A percentile compares a stretch with the other conserved stretches of the same genome.
These are phyloP conservation scores for Boeremia lycopersici DNA, from an alignment of 2,329 filamentous ascomycete species.

Conservation along the genomic window DNA sequence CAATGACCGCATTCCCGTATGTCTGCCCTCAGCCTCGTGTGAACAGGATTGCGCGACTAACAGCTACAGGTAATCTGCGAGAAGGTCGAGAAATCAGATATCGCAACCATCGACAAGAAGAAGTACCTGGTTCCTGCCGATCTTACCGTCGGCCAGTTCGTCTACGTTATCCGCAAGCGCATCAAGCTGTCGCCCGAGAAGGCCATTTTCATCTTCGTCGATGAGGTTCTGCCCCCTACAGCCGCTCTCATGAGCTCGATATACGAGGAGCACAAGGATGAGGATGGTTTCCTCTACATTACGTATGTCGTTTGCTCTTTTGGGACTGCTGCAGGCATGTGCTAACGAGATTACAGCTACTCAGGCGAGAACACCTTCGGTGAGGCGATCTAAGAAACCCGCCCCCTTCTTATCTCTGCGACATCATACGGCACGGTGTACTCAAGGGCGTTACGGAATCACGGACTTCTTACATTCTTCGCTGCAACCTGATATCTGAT, in stretches of 20 bases:
- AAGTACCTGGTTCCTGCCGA: conserved; percentile 98
- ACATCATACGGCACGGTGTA: conserved; percentile 32
- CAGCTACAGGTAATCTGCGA: conserved; percentile 80
- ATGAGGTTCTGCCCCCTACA: conserved; percentile 94
- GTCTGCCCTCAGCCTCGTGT: conserved; percentile 49
- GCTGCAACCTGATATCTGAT: conserved; percentile 25
- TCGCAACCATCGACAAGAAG: conserved; percentile 99
- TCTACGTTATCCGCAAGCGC: conserved; percentile 99
- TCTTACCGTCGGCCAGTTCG: conserved; percentile 97
- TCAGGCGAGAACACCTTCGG: conserved; percentile 99
- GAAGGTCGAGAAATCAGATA: conserved; percentile 72
- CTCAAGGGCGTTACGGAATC: conserved; percentile 39
- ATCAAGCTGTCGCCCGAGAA: conserved; percentile 99
- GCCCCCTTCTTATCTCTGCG: conserved; percentile 21
- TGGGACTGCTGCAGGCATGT: neutral
- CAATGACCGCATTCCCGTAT: conserved; percentile 94
- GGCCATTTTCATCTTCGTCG: conserved; percentile 99
- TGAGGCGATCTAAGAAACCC: conserved; percentile 47
- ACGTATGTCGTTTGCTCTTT: conserved; percentile 63
- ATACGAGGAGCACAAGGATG: conserved; percentile 97
- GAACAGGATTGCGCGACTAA: conserved; percentile 23
- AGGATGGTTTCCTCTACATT: conserved; percentile 94
- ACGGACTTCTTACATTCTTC: conserved; percentile 30
- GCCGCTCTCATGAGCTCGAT: conserved; percentile 99
- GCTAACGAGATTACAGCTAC: conserved; percentile 62